These are phyloP conservation scores for Brassica hybrid DNA, from an alignment of 441 rosid species.

Conservation along the genomic window DNA sequence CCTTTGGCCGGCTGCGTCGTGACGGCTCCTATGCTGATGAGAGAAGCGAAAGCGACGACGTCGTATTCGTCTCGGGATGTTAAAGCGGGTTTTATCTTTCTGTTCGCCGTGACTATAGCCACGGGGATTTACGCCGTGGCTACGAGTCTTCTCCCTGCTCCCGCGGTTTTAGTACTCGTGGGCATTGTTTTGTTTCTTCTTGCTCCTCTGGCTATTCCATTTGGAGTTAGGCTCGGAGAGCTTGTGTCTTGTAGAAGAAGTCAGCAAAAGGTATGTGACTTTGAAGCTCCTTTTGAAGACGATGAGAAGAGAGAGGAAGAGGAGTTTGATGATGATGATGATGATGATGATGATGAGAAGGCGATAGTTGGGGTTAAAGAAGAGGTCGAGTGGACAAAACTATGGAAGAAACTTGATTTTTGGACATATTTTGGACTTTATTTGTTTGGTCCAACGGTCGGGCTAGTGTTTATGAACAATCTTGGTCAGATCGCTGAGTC, in stretches of 20 bases:
- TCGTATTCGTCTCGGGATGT: conserved; percentile 2
- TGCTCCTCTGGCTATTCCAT: conserved; percentile 60
- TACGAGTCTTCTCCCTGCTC: conserved; percentile 51
- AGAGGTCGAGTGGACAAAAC: conserved; percentile 66
- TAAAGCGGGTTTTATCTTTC: conserved; percentile 47
- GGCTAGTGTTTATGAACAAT: conserved; percentile 78
- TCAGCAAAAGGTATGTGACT: conserved; percentile 42
- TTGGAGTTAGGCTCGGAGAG: conserved; percentile 39
- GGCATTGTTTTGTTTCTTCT: conserved; percentile 57
- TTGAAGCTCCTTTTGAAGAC: conserved; percentile 30
- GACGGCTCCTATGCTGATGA: conserved; percentile 48
- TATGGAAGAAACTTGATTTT: conserved; percentile 66
- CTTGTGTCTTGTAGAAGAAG: conserved; percentile 22
- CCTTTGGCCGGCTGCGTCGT: conserved; percentile 53
- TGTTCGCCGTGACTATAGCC: conserved; percentile 63
- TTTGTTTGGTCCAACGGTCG: conserved; percentile 74
- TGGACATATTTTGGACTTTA: conserved; percentile 79
- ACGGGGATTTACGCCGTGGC: conserved; percentile 71
- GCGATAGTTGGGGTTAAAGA: conserved; percentile 47
- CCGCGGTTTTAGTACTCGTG: conserved; percentile 46
- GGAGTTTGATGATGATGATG: conserved; percentile 30
- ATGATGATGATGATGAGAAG: conserved; percentile 34
- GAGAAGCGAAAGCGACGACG: background rate
- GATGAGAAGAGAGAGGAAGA: conserved; percentile 30
- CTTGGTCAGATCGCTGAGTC: conserved; percentile 94